phyloP scores from a whole-genome alignment of 2,329 filamentous ascomycete genomes.

The Curvularia spicifera region DNA sequence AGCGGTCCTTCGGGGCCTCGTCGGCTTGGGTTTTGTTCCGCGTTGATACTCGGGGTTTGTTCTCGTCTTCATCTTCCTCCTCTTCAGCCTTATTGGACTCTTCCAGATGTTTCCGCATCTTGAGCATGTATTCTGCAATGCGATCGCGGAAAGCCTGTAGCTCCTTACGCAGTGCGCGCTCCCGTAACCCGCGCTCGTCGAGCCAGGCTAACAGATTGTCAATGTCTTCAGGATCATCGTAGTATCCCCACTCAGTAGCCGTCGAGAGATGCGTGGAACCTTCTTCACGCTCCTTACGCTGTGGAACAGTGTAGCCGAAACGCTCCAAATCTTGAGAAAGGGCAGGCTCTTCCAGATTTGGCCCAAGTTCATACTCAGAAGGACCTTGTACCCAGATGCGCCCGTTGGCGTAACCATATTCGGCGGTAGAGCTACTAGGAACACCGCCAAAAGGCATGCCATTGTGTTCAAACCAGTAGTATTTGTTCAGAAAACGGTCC shows the following conservation, averaged over 20 bases:
- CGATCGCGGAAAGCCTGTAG: constrained; percentile 75
- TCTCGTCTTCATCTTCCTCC: constrained; percentile 53
- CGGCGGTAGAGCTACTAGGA: constrained; percentile 84
- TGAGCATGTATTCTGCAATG: constrained; percentile 80
- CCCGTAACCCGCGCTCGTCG: constrained; percentile 83
- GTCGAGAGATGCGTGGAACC: constrained; percentile 77
- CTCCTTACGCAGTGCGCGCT: constrained; percentile 87
- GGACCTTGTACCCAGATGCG: constrained; percentile 97
- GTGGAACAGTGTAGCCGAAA: constrained; percentile 81
- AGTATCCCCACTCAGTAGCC: constrained; percentile 89
- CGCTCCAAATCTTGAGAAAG: constrained; percentile 76
- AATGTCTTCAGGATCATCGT: constrained; percentile 78
- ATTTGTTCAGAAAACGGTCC: constrained; percentile 97
- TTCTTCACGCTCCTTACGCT: constrained; percentile 87
- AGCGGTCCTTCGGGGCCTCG: constrained; percentile 60
- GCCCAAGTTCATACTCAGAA: constrained; percentile 77
- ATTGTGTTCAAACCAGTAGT: constrained; percentile 99
- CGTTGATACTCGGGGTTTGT: constrained; percentile 65
- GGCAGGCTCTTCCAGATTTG: constrained; percentile 61
- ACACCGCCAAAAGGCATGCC: constrained; percentile 95
- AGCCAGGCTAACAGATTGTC: constrained; percentile 86
- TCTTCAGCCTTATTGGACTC: constrained; percentile 59
- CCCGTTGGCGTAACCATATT: constrained; percentile 89
- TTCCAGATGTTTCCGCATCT: constrained; percentile 74
- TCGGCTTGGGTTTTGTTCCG: constrained; percentile 66